Conservation (phyloP, 1,284 basidiomycete genomes). For the Trichosporon coremiiforme region DNA sequence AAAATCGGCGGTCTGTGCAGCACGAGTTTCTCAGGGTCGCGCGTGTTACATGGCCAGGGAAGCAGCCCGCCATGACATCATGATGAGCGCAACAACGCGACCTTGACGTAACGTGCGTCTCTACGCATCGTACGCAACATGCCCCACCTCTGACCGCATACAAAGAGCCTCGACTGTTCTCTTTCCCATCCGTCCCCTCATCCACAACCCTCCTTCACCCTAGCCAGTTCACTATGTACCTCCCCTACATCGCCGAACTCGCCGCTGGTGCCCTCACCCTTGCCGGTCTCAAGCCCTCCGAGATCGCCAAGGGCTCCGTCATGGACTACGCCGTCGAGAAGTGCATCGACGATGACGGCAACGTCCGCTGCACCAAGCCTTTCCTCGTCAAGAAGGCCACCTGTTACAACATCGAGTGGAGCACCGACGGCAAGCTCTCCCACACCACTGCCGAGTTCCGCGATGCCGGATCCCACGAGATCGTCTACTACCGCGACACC, state of each 20-base stretch:
- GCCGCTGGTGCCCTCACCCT: slow-evolving; percentile 46
- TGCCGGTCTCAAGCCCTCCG: slow-evolving; percentile 35
- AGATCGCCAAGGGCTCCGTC: slow-evolving; percentile 42
- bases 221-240: too few relatives aligned
- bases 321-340: slow-evolving; percentile 53
- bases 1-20: too few relatives aligned
- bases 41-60: too few relatives aligned
- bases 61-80: too few relatives aligned
- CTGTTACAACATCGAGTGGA: slow-evolving; percentile 54
- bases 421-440: slow-evolving; percentile 50
- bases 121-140: too few relatives aligned
- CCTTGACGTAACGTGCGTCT: too few relatives aligned
- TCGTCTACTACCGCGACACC: slow-evolving; percentile 54
- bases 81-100: too few relatives aligned
- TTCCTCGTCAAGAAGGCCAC: slow-evolving; percentile 52
- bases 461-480: slow-evolving; percentile 51
- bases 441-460: slow-evolving; percentile 56
- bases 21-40: too few relatives aligned
- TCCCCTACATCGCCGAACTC: slow-evolving; percentile 47
- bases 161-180: background rate
- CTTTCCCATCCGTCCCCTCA: background rate
- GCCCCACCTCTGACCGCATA: too few relatives aligned
- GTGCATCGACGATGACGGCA: slow-evolving; percentile 51
- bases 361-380: slow-evolving; percentile 53
- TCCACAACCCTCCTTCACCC: too few relatives aligned